Percentiles rank a stretch among this genome's conserved stretches.
phyloP scores from a whole-genome alignment of 345 rosid genomes.

The Arabidopsis thaliana region DNA sequence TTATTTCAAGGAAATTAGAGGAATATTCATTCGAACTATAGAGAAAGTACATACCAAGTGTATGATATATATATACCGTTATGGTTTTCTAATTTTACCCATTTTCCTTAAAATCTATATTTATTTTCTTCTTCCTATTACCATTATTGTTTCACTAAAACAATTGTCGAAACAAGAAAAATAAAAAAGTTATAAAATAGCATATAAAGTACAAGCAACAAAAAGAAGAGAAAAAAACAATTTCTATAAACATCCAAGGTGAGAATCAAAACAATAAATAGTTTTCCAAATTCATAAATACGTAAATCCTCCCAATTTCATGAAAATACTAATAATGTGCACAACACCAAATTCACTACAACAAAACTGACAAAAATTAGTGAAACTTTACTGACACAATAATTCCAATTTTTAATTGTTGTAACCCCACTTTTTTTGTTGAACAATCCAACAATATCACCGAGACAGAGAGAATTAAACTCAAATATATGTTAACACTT shows the following conservation, averaged over 20 bases:
- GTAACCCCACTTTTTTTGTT: neutral
- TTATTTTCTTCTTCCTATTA: neutral
- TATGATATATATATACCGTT: conserved; percentile 3
- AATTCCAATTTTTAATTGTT: conserved; percentile 11
- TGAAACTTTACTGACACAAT: conserved; percentile 24
- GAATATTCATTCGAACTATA: conserved; percentile 16
- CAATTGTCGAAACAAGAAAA: neutral
- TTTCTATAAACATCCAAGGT: neutral
- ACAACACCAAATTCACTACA: conserved; percentile 18
- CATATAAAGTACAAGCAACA: neutral
- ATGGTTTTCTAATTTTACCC: neutral
- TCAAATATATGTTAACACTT: neutral
- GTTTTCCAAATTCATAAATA: conserved; percentile 16
- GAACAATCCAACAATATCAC: neutral
- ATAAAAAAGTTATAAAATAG: neutral
- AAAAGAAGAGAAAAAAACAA: neutral
- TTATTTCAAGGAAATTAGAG: neutral
- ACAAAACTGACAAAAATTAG: neutral
- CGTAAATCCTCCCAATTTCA: conserved; percentile 4
- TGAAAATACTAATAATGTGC: conserved; percentile 25
- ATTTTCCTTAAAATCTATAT: neutral
- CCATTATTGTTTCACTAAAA: neutral
- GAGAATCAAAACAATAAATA: conserved; percentile 11
- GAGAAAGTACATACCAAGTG: conserved; percentile 25
- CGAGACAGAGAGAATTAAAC: neutral